phyloP scores from a whole-genome alignment of 129 eudicot species.

The Rutidosis leptorrhynchoides region DNA sequence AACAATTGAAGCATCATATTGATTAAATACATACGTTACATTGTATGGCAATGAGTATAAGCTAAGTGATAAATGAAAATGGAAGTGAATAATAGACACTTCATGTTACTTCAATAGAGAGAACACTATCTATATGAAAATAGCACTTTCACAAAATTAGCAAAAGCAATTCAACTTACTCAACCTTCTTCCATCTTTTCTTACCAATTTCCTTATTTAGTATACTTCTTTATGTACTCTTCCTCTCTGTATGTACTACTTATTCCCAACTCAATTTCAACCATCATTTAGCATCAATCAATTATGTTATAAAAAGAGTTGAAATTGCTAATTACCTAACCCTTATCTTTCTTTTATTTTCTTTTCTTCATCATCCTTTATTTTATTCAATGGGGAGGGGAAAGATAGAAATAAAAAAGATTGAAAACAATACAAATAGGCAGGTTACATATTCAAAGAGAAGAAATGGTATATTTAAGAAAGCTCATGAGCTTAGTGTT shows the following conservation, averaged over 20 bases:
- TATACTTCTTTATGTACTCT: slow-evolving; percentile 32
- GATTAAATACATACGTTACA: background rate
- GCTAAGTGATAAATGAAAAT: slow-evolving; percentile 28
- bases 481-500: slow-evolving; percentile 76
- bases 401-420: slow-evolving; percentile 69
- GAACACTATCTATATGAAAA: slow-evolving; percentile 22
- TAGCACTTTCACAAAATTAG: slow-evolving; percentile 34
- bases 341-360: slow-evolving; percentile 5
- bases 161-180: slow-evolving; percentile 37
- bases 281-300: slow-evolving; percentile 4
- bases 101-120: slow-evolving; percentile 31
- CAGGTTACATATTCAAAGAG: slow-evolving; percentile 84
- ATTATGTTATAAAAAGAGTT: slow-evolving; percentile 14
- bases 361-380: background rate
- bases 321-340: slow-evolving; percentile 2
- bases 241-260: slow-evolving; percentile 27
- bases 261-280: slow-evolving; percentile 7
- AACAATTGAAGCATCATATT: slow-evolving; percentile 16
- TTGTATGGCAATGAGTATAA: slow-evolving; percentile 14
- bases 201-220: slow-evolving; percentile 28
- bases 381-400: slow-evolving; percentile 59
- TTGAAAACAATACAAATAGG: slow-evolving; percentile 61
- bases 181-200: slow-evolving; percentile 41
- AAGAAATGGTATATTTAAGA: slow-evolving; percentile 88
- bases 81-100: slow-evolving; percentile 36